phyloP scores from a whole-genome alignment of 2,329 filamentous ascomycete species.

The Davidsoniella virescens region DNA sequence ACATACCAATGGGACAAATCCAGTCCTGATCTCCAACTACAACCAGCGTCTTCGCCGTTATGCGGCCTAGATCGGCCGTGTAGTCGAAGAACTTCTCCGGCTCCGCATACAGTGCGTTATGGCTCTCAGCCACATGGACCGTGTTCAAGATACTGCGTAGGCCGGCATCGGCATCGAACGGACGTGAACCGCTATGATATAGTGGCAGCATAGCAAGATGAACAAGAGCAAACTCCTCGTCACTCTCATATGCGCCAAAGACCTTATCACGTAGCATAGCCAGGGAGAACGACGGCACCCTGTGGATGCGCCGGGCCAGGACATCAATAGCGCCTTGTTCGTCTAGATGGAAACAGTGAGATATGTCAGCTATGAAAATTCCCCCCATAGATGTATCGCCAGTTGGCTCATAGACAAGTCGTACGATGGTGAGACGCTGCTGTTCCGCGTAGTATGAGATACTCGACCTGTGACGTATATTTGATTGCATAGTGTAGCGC shows the following conservation, averaged over 20 bases:
- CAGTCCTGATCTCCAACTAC: slow-evolving; percentile 24
- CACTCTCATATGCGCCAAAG: slow-evolving; percentile 22
- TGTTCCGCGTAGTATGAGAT: slow-evolving; percentile 23
- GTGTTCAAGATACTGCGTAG: slow-evolving; percentile 18
- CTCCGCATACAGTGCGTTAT: slow-evolving; percentile 23
- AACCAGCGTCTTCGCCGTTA: slow-evolving; percentile 22
- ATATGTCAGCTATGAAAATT: too few species aligned
- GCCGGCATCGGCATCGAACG: slow-evolving; percentile 20
- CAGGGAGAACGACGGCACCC: slow-evolving; percentile 22
- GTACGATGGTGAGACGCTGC: slow-evolving; percentile 22
- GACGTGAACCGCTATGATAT: slow-evolving; percentile 18
- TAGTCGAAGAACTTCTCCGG: slow-evolving; percentile 25
- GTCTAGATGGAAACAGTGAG: slow-evolving; percentile 15
- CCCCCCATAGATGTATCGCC: too few species aligned
- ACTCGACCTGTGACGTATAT: slow-evolving; percentile 19
- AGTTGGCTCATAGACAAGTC: neutral
- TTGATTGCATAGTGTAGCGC: slow-evolving; percentile 25
- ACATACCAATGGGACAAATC: slow-evolving; percentile 23
- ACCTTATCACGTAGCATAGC: slow-evolving; percentile 24
- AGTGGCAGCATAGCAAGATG: slow-evolving; percentile 23
- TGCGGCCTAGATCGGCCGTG: slow-evolving; percentile 16
- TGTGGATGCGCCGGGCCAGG: slow-evolving; percentile 19
- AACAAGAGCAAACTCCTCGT: slow-evolving; percentile 23
- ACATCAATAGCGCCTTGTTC: slow-evolving; percentile 21
- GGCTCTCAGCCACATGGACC: slow-evolving; percentile 22